A percentile compares a stretch with the other conserved stretches of the same genome.
Evolutionary conservation across 495 filamentous ascomycete genomes (phyloP).

Genomic region (Beverwykella pulmonaria): DNA sequence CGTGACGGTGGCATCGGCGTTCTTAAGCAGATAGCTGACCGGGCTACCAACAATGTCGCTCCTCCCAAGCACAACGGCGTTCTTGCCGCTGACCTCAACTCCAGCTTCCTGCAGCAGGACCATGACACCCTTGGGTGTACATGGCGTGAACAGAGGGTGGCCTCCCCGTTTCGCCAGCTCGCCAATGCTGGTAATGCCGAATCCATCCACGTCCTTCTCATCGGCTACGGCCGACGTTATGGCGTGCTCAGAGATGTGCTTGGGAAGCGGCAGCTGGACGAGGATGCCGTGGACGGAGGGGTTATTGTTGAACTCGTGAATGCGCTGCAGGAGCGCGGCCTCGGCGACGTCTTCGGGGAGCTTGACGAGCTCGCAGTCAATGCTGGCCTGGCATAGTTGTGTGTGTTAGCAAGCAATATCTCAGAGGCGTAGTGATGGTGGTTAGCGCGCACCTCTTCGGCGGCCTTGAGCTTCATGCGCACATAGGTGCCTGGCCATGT

Average conservation of each 20-base stretch:
- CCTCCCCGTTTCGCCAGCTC: constrained; percentile 94
- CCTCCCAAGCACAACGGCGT: constrained; percentile 90
- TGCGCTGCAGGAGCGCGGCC: constrained; percentile 78
- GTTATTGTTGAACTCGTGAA: constrained; percentile 84
- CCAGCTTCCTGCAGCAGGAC: constrained; percentile 81
- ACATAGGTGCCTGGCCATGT: constrained; percentile 81
- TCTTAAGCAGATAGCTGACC: constrained; percentile 90
- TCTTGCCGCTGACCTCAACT: constrained; percentile 82
- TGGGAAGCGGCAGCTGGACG: constrained; percentile 88
- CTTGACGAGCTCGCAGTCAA: constrained; percentile 81
- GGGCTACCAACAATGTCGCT: constrained; percentile 98
- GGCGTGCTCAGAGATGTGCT: constrained; percentile 82
- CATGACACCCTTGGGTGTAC: constrained; percentile 97
- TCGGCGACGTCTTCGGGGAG: constrained; percentile 81
- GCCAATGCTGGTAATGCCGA: constrained; percentile 89
- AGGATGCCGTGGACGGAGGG: constrained; percentile 86
- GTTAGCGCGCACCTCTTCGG: constrained; percentile 70
- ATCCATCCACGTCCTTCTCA: constrained; percentile 98
- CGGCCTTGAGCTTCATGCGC: constrained; percentile 98
- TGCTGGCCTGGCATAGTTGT: constrained; percentile 68
- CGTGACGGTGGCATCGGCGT: constrained; percentile 95
- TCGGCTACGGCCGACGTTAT: constrained; percentile 88
- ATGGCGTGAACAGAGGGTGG: constrained; percentile 82
- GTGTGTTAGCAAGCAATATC: background rate
- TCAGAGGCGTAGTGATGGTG: background rate